These are phyloP conservation scores for Sicyos edulis DNA, from an alignment of 306 rosid genomes.

Conservation along the genomic window DNA sequence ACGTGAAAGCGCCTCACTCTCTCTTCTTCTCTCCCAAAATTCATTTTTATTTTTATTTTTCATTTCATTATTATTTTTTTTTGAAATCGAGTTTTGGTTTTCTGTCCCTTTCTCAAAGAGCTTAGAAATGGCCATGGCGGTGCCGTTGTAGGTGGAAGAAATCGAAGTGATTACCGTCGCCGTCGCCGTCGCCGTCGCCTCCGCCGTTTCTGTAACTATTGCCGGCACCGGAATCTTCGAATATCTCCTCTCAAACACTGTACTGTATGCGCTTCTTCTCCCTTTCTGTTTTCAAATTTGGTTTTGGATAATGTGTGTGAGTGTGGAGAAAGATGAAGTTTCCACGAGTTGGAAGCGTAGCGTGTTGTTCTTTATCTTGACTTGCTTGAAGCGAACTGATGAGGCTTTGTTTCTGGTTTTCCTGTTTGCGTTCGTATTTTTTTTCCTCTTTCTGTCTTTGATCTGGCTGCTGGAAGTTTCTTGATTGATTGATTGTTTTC, in stretches of 20 bases:
- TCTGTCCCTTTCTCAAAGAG: constrained; percentile 16
- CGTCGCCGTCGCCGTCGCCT: neutral
- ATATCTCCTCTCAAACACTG: constrained; percentile 11
- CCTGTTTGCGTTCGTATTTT: neutral
- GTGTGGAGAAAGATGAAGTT: constrained; percentile 16
- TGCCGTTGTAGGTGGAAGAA: neutral
- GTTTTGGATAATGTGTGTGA: neutral
- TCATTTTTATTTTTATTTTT: neutral
- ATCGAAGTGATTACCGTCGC: neutral
- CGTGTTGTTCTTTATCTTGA: constrained; percentile 14
- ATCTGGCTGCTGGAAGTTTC: constrained; percentile 11
- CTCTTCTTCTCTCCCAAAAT: constrained; percentile 24
- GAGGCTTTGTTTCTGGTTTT: neutral
- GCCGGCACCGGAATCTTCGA: neutral
- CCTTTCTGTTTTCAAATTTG: neutral
- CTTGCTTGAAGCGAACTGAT: constrained; percentile 19
- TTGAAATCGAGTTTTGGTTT: constrained; percentile 13
- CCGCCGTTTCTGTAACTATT: neutral
- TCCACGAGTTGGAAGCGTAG: neutral
- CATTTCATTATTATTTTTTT: neutral
- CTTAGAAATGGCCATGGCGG: constrained; percentile 8
- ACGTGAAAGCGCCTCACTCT: constrained; percentile 51
- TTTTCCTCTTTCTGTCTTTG: neutral
- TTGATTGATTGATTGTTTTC: neutral
- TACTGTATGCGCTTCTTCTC: constrained; percentile 6